Evolutionary conservation across 2,329 filamentous ascomycete species (phyloP), one percentile per base, ranked within the genome.

Genomic region (Diaporthe capsici): DNA sequence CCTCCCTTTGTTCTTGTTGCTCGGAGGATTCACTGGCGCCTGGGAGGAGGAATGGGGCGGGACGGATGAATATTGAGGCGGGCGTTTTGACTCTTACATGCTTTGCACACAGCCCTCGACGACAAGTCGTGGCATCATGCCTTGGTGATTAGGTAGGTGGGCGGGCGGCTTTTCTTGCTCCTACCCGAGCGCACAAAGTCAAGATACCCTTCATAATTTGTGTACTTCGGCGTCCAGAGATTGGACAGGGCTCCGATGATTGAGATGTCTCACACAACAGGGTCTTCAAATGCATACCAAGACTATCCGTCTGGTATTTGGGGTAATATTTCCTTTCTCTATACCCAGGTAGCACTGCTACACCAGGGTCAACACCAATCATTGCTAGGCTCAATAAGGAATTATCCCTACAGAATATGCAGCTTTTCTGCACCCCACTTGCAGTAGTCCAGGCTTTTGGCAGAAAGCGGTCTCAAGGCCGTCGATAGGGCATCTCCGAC

Each of bases 401-500:
- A 9, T n/a, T 9, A 49, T 28, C 25, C 61, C 61, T 49, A 49
- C 61, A 49, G 10, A 47, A 3, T 9, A 49, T 47, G 25, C 42
- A 49, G 25, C 28, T 67, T 49, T 42, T 31, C 61, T 67, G 28
- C 63, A 67, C 44, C 3, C 22, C 44, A 15, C 28, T 51, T n/a
- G 44, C 28, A 67, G 44, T 51, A 67, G 63, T n/a, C 6, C 31
- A 51, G 44, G 63, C 61, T 22, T 37, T 25, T 42, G 31, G 31
- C 31, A 34, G 63, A 51, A 25, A 22, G 63, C 31, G 31, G 44
- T 51, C 20, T 25, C 22, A 51, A 22, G 63, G n/a, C 3, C 44
- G 22, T 68, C 42, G 63, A 51, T 67, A 67, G 63, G 63, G 44
- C 44, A 68, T 68, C 31, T 51, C 44, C 28, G 44, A 15, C 20